These are phyloP conservation scores for Debaryomyces sp. DNA, from an alignment of 1,139 yeast genomes.

Conservation along the genomic window DNA sequence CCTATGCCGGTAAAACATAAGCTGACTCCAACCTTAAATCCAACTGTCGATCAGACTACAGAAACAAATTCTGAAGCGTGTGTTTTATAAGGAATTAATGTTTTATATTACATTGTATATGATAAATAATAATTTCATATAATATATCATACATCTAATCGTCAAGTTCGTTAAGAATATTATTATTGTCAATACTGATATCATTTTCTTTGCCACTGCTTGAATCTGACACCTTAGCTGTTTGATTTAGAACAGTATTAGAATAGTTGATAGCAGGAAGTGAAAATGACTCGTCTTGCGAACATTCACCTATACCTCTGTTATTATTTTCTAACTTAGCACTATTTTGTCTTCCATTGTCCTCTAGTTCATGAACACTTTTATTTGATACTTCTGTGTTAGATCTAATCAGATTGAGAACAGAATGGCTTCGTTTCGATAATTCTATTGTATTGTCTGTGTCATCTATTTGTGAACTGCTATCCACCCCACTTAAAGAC, in stretches of 20 bases:
- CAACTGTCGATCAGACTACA: background rate
- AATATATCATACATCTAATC: slow-evolving; percentile 4
- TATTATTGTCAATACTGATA: slow-evolving; percentile 8
- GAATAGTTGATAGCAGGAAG: slow-evolving; percentile 29
- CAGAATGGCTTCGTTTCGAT: background rate
- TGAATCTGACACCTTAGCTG: slow-evolving; percentile 8
- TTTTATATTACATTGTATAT: background rate
- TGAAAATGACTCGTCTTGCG: slow-evolving; percentile 34
- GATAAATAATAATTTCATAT: background rate
- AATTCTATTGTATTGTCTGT: slow-evolving; percentile 18
- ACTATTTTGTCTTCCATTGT: background rate
- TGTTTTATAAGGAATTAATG: background rate
- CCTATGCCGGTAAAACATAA: background rate
- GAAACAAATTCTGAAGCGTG: background rate
- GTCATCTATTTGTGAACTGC: slow-evolving; percentile 9
- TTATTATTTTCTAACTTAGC: background rate
- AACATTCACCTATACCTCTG: slow-evolving; percentile 7
- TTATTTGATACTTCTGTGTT: background rate
- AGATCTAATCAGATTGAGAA: background rate
- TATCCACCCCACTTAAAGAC: slow-evolving; percentile 1
- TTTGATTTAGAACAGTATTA: slow-evolving; percentile 16
- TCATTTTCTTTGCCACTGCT: slow-evolving; percentile 4
- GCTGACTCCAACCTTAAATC: background rate
- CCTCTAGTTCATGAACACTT: background rate
- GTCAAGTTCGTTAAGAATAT: slow-evolving; percentile 18